Evolutionary conservation across 208 protist species (phyloP), one percentile per base, ranked within the genome.

Genomic region (Crithidia expoeki): DNA sequence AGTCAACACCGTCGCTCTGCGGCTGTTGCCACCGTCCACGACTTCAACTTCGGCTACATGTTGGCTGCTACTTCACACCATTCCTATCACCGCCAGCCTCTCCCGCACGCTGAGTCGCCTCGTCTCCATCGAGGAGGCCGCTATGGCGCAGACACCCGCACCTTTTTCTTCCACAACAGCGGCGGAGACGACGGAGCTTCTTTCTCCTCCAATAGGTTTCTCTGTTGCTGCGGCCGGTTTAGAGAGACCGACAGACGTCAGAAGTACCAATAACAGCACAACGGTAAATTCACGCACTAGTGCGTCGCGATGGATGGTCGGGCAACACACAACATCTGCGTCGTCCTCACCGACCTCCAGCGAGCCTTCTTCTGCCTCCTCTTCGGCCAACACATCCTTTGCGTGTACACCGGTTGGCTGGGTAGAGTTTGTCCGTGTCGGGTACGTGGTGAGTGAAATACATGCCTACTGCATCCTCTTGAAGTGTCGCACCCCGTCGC

Each of bases 401-500:
- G 52, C 30, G 3, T 5, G 25, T 4, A 10, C 30, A 14, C 27
- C 27, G 14, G n/a, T 17, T 4, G 33, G 53, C 10, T 74, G 63
- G 21, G 59, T 94, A 30, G 46, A 68, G 23, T 49, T 80, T 17
- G 81, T 80, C 40, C 83, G 85, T 14, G 84, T 92, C 9, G 85
- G 85, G 19, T 89, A 90, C 66, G 72, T 92, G 5, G 58, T 84
- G 6, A 80, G 81, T 34, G 83, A 92, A 72, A 82, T 85, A 4
- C 79, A 86, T 61, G 61, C 76, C 27, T 94, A 90, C 70, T 92
- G 86, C 46, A 33, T 94, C 2, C 74, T 94, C 11, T n/a, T 92
- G 9, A 55, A 82, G 57, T 92, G 81, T 59, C 40, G 64, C 23
- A 68, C 40, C n/a, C 16, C 80, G 11, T 21, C 33, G 21, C 62